Percentiles rank a stretch among this genome's conserved stretches.
These are phyloP conservation scores for Oryza meyeriana DNA, from an alignment of 176 grass and related monocot genomes.

Conservation along the genomic window DNA sequence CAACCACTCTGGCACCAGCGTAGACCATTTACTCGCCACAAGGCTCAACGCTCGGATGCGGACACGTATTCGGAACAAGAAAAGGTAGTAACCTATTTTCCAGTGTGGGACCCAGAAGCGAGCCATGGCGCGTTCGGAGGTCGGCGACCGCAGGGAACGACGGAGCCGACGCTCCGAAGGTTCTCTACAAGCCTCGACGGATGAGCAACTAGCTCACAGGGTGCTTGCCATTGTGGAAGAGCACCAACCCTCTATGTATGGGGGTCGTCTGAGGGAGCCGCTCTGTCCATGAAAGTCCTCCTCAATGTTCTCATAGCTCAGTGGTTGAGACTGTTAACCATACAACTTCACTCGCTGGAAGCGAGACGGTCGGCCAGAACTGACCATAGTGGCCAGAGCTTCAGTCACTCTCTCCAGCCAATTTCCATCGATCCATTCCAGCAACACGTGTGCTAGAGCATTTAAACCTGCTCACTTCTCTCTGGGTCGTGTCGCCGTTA, in stretches of 20 bases:
- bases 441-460: too few relatives aligned
- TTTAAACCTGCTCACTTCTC: too few relatives aligned
- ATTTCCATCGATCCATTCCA: too few relatives aligned
- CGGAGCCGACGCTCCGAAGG: not conserved
- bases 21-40: not conserved
- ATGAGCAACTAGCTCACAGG: constrained; percentile 52
- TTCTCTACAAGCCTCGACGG: constrained; percentile 70
- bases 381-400: constrained; percentile 12
- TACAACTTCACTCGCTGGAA: constrained; percentile 25
- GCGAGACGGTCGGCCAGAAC: too few relatives aligned
- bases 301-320: constrained; percentile 56
- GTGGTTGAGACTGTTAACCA: constrained; percentile 47
- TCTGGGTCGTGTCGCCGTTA: too few relatives aligned
- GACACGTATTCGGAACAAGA: not conserved
- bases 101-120: constrained; percentile 62
- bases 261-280: constrained; percentile 42
- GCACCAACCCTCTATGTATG: constrained; percentile 55
- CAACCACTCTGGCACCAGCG: not conserved
- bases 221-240: constrained; percentile 51
- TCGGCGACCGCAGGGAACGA: constrained; percentile 58
- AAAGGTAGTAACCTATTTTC: not conserved
- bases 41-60: too few relatives aligned
- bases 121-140: constrained; percentile 40
- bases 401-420: too few relatives aligned
- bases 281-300: constrained; percentile 53